These are phyloP conservation scores for Pleurotus pulmonarius DNA, from an alignment of 768 basidiomycete species.

Conservation along the genomic window DNA sequence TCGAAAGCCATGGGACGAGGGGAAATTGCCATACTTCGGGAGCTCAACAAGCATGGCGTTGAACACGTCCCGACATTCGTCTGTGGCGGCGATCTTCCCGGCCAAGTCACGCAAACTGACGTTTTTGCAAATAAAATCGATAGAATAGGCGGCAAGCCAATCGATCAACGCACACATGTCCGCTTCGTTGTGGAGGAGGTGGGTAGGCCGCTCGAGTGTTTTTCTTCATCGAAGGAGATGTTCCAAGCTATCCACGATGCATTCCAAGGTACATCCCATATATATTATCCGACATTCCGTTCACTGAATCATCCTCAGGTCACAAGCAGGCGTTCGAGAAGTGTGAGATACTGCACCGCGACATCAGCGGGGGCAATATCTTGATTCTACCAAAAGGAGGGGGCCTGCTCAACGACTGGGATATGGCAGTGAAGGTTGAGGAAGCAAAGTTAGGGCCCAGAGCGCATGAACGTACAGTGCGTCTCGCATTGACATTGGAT, in stretches of 20 bases:
- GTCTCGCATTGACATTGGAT: not conserved
- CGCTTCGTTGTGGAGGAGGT: not conserved
- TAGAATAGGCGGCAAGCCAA: constrained; percentile 8
- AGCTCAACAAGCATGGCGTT: constrained; percentile 11
- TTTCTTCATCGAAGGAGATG: not conserved
- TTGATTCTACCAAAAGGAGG: not conserved
- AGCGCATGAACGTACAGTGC: constrained; percentile 1
- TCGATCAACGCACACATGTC: not conserved
- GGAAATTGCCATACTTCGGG: constrained; percentile 17
- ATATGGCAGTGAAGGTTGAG: not conserved
- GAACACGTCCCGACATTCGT: constrained; percentile 20
- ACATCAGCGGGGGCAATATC: constrained; percentile 9
- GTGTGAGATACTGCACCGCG: constrained; percentile 8
- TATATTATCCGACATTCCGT: not conserved
- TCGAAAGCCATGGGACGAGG: not conserved
- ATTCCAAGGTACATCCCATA: constrained; percentile 7
- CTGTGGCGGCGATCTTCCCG: constrained; percentile 24
- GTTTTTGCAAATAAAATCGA: constrained; percentile 4
- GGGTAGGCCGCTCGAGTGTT: not conserved
- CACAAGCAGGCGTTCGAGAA: constrained; percentile 8
- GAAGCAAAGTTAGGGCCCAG: not conserved
- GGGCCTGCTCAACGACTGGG: constrained; percentile 10
- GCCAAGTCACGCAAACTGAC: constrained; percentile 6
- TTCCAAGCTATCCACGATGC: constrained; percentile 15
- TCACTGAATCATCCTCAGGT: not conserved